Percentiles rank a stretch among this genome's conserved stretches.
phyloP scores from a whole-genome alignment of 2,329 filamentous ascomycete genomes.

The Coniochaeta sp. region DNA sequence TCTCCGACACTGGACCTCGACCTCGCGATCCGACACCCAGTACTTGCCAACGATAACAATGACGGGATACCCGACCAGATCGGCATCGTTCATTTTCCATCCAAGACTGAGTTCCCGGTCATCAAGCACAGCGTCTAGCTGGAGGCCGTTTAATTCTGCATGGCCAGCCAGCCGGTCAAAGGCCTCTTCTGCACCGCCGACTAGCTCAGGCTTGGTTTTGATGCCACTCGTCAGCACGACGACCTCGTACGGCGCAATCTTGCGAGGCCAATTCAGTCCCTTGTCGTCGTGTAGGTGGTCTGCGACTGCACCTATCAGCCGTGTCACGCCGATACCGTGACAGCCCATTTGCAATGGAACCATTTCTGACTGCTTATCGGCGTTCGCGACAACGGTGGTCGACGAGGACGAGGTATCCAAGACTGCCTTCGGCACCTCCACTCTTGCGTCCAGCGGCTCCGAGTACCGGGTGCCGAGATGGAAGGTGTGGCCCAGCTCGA shows the following conservation, averaged over 20 bases:
- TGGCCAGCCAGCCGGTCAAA: constrained; percentile 50
- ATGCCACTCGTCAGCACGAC: constrained; percentile 51
- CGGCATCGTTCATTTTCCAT: constrained; percentile 88
- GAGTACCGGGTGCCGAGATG: constrained; percentile 88
- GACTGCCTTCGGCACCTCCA: constrained; percentile 35
- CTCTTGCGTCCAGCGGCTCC: constrained; percentile 58
- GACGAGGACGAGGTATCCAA: constrained; percentile 5
- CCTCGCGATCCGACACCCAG: constrained; percentile 51
- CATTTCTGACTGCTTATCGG: constrained; percentile 5
- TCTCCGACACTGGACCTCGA: constrained; percentile 74
- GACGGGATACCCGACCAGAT: constrained; percentile 81
- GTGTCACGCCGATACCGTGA: constrained; percentile 88
- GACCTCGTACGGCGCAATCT: constrained; percentile 78
- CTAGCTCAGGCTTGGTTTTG: constrained; percentile 18
- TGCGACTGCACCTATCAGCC: constrained; percentile 81
- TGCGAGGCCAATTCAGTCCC: constrained; percentile 82
- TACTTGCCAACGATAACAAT: constrained; percentile 69
- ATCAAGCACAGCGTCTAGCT: constrained; percentile 65
- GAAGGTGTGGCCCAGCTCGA: constrained; percentile 94
- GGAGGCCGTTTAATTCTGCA: not conserved
- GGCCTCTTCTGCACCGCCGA: constrained; percentile 45
- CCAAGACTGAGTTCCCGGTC: constrained; percentile 55
- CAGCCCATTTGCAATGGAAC: constrained; percentile 86
- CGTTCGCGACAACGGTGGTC: not conserved
- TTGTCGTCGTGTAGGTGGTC: constrained; percentile 62